Conservation (phyloP, 306 rosid species). For the Leucaena leucocephala region DNA sequence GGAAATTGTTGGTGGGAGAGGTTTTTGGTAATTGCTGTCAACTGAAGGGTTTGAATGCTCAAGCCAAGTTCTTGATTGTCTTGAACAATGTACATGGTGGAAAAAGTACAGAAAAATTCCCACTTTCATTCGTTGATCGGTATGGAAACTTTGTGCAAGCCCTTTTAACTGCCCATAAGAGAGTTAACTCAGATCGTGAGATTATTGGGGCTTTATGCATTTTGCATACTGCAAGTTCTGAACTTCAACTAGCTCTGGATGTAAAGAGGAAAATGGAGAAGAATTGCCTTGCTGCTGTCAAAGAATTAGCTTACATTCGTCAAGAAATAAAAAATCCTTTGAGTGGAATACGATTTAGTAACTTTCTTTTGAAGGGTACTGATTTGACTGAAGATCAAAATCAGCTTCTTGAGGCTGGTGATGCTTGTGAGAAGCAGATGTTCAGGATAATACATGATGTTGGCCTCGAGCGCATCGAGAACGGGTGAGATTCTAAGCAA, state of each 20-base stretch:
- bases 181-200: constrained; percentile 48
- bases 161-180: constrained; percentile 75
- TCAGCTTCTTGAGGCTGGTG: constrained; percentile 85
- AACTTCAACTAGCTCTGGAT: constrained; percentile 74
- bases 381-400: constrained; percentile 80
- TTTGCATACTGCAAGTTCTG: constrained; percentile 81
- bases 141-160: constrained; percentile 77
- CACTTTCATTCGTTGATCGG: constrained; percentile 72
- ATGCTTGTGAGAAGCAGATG: constrained; percentile 95
- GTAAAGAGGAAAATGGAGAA: constrained; percentile 83
- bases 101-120: constrained; percentile 69
- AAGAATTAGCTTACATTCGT: constrained; percentile 87
- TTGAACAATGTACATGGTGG: constrained; percentile 87
- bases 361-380: constrained; percentile 82
- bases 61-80: constrained; percentile 83
- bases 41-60: constrained; percentile 80
- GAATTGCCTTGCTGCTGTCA: constrained; percentile 65
- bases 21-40: constrained; percentile 84
- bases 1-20: constrained; percentile 92
- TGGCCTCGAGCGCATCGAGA: constrained; percentile 69
- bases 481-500: constrained; percentile 67
- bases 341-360: constrained; percentile 83
- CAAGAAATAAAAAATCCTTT: constrained; percentile 89
- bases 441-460: constrained; percentile 68
- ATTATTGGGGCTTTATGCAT: constrained; percentile 90